phyloP scores from a whole-genome alignment of 192 early-diverging fungal species.

The Linnemannia zychae region DNA sequence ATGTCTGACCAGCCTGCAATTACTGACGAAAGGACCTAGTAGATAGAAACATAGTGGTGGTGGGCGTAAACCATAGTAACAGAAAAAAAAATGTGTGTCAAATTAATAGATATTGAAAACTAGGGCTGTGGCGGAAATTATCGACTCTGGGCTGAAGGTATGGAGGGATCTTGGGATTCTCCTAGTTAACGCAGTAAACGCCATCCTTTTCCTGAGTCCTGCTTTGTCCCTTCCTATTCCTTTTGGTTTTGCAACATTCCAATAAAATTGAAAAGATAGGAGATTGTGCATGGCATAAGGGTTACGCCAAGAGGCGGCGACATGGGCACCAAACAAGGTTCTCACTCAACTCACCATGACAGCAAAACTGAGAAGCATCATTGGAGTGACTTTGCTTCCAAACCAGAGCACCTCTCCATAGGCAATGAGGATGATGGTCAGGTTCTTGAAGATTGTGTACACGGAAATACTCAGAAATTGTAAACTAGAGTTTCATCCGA shows the following conservation, averaged over 20 bases:
- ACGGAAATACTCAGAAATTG: conserved; percentile 94
- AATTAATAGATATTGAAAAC: background rate
- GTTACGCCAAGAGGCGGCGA: background rate
- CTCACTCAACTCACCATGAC: conserved; percentile 73
- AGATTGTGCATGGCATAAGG: background rate
- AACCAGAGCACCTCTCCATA: conserved; percentile 92
- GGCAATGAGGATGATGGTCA: conserved; percentile 97
- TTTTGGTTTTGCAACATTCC: background rate
- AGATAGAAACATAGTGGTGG: background rate
- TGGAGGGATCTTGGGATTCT: background rate
- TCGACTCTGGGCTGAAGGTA: conserved; percentile 4
- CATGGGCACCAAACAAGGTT: background rate
- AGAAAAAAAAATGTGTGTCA: background rate
- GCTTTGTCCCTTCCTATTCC: background rate
- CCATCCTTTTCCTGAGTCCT: background rate
- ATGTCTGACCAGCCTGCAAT: conserved; percentile 90
- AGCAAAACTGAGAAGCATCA: conserved; percentile 87
- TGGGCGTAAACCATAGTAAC: background rate
- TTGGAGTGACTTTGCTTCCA: conserved; percentile 81
- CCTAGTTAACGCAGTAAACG: background rate
- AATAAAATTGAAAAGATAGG: background rate
- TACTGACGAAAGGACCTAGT: conserved; percentile 82
- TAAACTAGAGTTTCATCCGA: conserved; percentile 53
- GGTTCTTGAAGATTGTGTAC: conserved; percentile 98
- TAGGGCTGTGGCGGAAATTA: background rate